phyloP scores from a whole-genome alignment of 2,329 filamentous ascomycete genomes.

The Atkinsonella hypoxylon region DNA sequence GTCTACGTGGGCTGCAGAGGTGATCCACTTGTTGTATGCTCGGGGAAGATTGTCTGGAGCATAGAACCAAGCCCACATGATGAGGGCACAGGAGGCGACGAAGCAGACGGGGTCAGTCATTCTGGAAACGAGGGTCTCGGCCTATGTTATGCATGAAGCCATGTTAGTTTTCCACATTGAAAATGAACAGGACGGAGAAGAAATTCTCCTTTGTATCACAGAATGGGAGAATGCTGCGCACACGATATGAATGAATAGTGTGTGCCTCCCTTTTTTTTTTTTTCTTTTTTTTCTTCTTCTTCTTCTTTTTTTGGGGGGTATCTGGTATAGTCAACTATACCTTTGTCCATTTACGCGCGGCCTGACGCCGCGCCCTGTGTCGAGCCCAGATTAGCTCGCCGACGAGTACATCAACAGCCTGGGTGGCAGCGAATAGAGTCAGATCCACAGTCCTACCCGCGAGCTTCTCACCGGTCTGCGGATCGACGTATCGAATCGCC shows the following conservation, averaged over 20 bases:
- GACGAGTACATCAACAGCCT: constrained; percentile 60
- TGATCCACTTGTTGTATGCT: constrained; percentile 74
- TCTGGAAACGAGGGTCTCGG: constrained; percentile 22
- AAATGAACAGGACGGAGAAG: not conserved
- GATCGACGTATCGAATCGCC: constrained; percentile 1
- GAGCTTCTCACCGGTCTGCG: constrained; percentile 12
- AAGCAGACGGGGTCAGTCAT: constrained; percentile 58
- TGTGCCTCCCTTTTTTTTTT: too few species aligned
- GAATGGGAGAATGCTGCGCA: too few species aligned
- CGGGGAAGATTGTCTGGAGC: constrained; percentile 55
- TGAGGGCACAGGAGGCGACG: constrained; percentile 55
- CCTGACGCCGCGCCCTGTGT: constrained; percentile 31
- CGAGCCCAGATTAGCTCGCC: constrained; percentile 49
- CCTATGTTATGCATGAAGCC: constrained; percentile 5
- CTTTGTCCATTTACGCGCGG: constrained; percentile 33
- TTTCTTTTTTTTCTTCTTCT: too few species aligned
- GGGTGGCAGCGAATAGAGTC: constrained; percentile 63
- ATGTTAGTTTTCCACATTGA: not conserved
- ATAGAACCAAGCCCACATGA: constrained; percentile 91
- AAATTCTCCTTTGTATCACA: not conserved
- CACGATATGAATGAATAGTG: too few species aligned
- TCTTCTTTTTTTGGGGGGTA: too few species aligned
- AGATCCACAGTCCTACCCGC: constrained; percentile 71
- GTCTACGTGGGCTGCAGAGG: constrained; percentile 64
- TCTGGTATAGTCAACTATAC: constrained; percentile 19